Base-by-base conservation (phyloP, 192 early-diverging fungal species). In the Linnemannia zychae region DNA sequence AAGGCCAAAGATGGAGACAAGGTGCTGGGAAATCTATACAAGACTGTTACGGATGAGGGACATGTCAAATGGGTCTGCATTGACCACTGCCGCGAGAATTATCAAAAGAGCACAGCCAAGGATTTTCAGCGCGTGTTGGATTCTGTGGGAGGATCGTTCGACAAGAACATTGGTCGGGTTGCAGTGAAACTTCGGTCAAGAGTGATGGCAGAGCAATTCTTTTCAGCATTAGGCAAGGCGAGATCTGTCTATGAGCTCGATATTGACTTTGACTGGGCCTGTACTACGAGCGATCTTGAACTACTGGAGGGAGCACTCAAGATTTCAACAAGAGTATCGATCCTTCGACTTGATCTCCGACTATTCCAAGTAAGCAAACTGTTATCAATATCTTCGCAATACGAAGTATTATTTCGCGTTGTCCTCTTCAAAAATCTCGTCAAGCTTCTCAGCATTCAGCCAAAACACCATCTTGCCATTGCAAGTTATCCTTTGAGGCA, bases 1-100 rank as follows among this genome's bases (percentile, higher is more conserved):
- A 53, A 60, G 24, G 50, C 11, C 70, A 71, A 78, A 70, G 69
- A 71, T 34, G 49, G 28, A 52, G 37, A 71, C 36, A 71, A 68
- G 49, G 49, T 33, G 12, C 37, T 78, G 11, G 77, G 77, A 33
- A 78, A 78, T 40, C 69, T 78, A 5, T 78, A 78, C 38, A 71
- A 57, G 37, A 60, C 68, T 31, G 50, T 71, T 48, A 78, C 77
- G n/a, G n/a, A n/a, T n/a, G n/a, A n/a, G n/a, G n/a, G n/a, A n/a
- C n/a, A n/a, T n/a, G n/a, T n/a, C n/a, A n/a, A 78, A n/a, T 78
- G 77, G 77, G 77, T 78, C 16, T 78, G 77, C 52, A 28, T 71
- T 18, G 68, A 78, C 53, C 77, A 76, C 63, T 76, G 34, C 66
- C 75, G 75, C 3, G 46, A 67, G 22, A 67, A 66, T 33, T 67